Evolutionary conservation across 768 basidiomycete species (phyloP), one percentile per base, ranked within the genome.

Genomic region (Leccinum obscurum): DNA sequence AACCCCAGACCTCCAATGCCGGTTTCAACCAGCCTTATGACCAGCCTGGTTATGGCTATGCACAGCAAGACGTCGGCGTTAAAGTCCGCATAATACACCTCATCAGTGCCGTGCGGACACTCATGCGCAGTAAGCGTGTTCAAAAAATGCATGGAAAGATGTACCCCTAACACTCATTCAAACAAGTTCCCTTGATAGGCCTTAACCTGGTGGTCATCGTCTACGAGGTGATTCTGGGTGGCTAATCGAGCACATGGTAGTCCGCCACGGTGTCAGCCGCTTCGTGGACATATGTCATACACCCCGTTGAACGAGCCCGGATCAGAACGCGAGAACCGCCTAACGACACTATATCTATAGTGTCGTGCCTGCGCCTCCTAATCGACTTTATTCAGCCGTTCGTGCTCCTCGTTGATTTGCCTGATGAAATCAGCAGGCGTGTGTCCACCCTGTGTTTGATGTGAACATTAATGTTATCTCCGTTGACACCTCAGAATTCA

Each of bases 21-120:
- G 81, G 78, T 11, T 92, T 83, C 70, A 83, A 87, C 55, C 88
- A 89, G 64, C 70, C 81, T 49, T 91, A 88, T 66, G 89, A 89
- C 67, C 87, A 87, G 68, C 77, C 78, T 58, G 83, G 83, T 37
- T 86, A 84, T 65, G 81, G 83, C 34, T 77, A 69, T 39, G 81
- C 77, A 58, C 81, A 80, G 59, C 78, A 68, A 37, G 89, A 93
- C 24, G 78, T 85, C 51, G 82, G 90, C 20, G 77, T 98, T 62
- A 98, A 98, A 78, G 84, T 85, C 62, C 85, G 92, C 68, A 74
- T 98, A 61, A 86, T 98, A 72, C 92, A 92, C 78, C 85, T 99
- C 68, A 97, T 98, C 63, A 86, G 90, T 67, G 96, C 96, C 39
- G 94, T 98, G 61, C 83, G 96, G 77, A 98, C 96, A 51, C 81